Conservation (phyloP, 768 basidiomycete species). For the Cyclocybe aegerita region DNA sequence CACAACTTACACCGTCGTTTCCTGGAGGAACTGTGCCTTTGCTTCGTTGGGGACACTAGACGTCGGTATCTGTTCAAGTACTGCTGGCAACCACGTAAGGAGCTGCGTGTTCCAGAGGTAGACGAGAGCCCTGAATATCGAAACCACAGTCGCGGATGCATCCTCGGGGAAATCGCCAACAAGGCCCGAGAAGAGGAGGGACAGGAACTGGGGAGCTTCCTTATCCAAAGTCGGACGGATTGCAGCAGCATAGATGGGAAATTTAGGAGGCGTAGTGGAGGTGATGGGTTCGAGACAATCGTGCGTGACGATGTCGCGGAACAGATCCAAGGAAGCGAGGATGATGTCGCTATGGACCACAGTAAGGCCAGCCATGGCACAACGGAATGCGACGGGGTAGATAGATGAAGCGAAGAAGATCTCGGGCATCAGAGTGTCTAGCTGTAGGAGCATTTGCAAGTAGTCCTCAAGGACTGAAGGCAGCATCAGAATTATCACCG, state of each 20-base stretch:
- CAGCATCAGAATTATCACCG: neutral
- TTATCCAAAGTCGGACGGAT: conserved; percentile 64
- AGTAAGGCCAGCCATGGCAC: conserved; percentile 74
- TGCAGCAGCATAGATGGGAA: conserved; percentile 56
- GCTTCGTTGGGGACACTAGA: conserved; percentile 59
- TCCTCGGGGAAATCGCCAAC: conserved; percentile 91
- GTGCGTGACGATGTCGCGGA: conserved; percentile 74
- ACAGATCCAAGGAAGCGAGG: conserved; percentile 78
- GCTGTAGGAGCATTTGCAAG: conserved; percentile 71
- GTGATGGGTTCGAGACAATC: conserved; percentile 54
- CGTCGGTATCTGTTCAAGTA: conserved; percentile 70
- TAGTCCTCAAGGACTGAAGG: conserved; percentile 90
- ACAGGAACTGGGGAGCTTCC: conserved; percentile 72
- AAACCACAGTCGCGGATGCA: conserved; percentile 65
- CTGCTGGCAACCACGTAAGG: conserved; percentile 67
- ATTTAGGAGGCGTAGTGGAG: conserved; percentile 54
- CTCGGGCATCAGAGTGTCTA: conserved; percentile 68
- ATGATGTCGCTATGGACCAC: conserved; percentile 82
- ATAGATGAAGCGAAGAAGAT: conserved; percentile 76
- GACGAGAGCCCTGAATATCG: conserved; percentile 72
- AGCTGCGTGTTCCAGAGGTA: conserved; percentile 68
- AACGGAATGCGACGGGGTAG: conserved; percentile 77
- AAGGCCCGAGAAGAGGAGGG: conserved; percentile 72
- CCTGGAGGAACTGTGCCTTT: conserved; percentile 70
- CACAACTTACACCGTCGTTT: conserved; percentile 67